Evolutionary conservation across 176 grass and related monocot species (phyloP).

Genomic region (Carex scoparia): DNA sequence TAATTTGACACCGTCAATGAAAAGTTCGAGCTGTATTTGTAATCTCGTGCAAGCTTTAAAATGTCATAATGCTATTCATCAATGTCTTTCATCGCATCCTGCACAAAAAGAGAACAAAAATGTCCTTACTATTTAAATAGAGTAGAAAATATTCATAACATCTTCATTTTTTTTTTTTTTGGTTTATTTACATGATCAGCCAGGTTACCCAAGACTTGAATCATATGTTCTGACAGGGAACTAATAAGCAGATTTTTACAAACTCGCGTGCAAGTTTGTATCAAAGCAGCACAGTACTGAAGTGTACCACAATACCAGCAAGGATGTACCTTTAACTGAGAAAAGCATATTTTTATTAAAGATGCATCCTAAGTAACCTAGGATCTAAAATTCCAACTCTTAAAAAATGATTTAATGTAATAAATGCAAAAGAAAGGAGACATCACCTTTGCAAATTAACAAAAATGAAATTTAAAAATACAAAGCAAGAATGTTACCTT

Average conservation of each 20-base stretch:
- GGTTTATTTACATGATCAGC: not conserved
- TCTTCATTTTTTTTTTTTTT: not conserved
- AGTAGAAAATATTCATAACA: not conserved
- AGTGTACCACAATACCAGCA: not conserved
- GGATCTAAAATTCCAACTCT: not conserved
- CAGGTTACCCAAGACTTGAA: not conserved
- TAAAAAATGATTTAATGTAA: not conserved
- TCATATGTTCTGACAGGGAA: not conserved
- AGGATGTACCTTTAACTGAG: not conserved
- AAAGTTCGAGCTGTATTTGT: not conserved
- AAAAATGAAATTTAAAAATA: not conserved
- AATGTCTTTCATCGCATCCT: constrained; percentile 99
- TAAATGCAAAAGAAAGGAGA: not conserved
- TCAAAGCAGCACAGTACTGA: not conserved
- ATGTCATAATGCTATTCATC: constrained; percentile 40
- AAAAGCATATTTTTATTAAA: not conserved
- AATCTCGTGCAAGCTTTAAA: not conserved
- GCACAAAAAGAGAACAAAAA: constrained; percentile 17
- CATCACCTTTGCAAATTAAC: not conserved
- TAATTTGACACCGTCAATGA: not conserved
- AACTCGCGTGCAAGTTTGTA: not conserved
- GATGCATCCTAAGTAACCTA: not conserved
- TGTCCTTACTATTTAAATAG: not conserved
- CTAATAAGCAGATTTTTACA: not conserved
- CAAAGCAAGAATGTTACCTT: constrained; percentile 38